A percentile compares a stretch with the other conserved stretches of the same genome.
Evolutionary conservation across 108 stramenopile species (phyloP).

Genomic region (Nannochloropsis gaditana): DNA sequence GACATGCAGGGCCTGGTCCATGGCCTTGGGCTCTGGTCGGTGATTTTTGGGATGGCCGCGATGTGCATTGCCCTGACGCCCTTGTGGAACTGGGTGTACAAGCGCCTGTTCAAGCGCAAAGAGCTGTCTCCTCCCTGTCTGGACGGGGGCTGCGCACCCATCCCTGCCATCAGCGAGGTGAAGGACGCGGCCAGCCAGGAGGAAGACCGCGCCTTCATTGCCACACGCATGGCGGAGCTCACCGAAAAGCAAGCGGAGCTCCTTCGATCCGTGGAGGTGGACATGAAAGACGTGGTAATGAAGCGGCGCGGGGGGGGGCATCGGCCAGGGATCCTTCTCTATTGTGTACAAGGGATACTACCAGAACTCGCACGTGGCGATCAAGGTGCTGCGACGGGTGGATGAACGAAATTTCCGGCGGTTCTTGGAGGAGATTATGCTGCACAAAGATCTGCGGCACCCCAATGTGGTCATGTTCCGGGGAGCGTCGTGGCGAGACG

Average conservation of each 20-base stretch:
- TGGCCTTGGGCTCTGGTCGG: not conserved
- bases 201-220: not conserved
- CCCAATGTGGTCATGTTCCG: constrained; percentile 42
- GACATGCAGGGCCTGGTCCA: not conserved
- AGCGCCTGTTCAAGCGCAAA: not conserved
- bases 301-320: constrained; percentile 2
- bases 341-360: not conserved
- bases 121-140: constrained; percentile 16
- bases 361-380: constrained; percentile 17
- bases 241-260: not conserved
- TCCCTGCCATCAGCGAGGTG: not conserved
- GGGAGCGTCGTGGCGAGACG: constrained; percentile 30
- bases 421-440: not conserved
- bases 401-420: constrained; percentile 1
- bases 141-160: not conserved
- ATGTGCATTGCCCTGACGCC: not conserved
- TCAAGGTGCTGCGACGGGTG: not conserved
- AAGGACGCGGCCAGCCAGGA: constrained; percentile 19
- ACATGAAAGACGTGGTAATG: not conserved
- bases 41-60: not conserved
- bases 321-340: not conserved
- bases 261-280: not conserved
- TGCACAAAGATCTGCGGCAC: constrained; percentile 33
- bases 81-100: not conserved
- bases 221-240: not conserved